Evolutionary conservation across 2,329 filamentous ascomycete species (phyloP), one percentile per base, ranked within the genome.

Genomic region (Blastomyces gilchristii): DNA sequence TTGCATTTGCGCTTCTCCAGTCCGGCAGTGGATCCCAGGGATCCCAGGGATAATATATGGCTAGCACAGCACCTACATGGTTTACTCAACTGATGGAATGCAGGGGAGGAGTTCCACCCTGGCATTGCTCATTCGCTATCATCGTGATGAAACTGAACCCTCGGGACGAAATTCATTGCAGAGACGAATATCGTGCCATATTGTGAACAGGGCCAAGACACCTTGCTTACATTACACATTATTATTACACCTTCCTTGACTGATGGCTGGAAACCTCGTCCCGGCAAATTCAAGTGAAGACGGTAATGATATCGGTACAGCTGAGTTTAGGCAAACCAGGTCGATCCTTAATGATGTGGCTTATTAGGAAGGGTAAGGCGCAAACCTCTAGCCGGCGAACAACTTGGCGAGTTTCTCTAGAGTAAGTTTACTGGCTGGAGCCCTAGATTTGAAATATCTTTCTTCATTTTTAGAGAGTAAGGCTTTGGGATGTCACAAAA

Each of bases 321-420:
- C 37, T 57, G 37, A 57, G 37, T 25, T 41, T 57, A 57, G 41
- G 54, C 39, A 37, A 57, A 57, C 37, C 11, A 57, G 31, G 37
- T n/a, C 37, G 54, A 57, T 57, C 54, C 37, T 37, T 37, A 41
- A 57, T 18, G 54, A 57, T 18, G 54, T 57, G 54, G 54, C 54
- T 57, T 25, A 28, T 57, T 57, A 41, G n/a, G 37, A 43, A 22
- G 41, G 12, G 37, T 39, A 25, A 57, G n/a, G 37, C 54, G 16
- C 14, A 37, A 54, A 34, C 12, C 52, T 54, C 54, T 41, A 39
- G n/a, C 18, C 28, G n/a, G 54, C n/a, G 18, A 43, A 57, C n/a
- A 57, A 37, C 54, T 37, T 25, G 43, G 54, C 54, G 34, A 57
- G 31, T 57, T 43, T 41, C 34, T 22, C 37, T 37, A 37, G 39